Conservation (phyloP, 495 filamentous ascomycete species). For the Pseudevernia furfuracea region DNA sequence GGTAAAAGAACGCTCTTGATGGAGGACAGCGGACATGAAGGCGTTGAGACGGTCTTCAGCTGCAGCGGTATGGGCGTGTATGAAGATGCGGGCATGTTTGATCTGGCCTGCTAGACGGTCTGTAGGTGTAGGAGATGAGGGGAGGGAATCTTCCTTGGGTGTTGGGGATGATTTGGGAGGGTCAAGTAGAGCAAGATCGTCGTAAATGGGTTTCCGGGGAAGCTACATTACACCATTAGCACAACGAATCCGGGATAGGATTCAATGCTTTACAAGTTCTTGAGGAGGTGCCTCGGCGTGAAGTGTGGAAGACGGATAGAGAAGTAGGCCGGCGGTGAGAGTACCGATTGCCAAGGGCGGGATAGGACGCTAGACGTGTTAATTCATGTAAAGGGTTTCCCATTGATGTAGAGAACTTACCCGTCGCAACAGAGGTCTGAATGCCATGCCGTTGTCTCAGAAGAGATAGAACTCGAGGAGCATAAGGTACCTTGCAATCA, state of each 20-base stretch:
- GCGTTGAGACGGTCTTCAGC: slow-evolving; percentile 72
- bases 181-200: slow-evolving; percentile 47
- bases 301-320: slow-evolving; percentile 47
- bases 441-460: slow-evolving; percentile 35
- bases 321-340: slow-evolving; percentile 45
- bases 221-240: slow-evolving; percentile 29
- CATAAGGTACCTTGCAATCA: neutral
- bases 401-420: slow-evolving; percentile 28
- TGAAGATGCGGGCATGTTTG: slow-evolving; percentile 66
- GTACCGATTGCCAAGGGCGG: slow-evolving; percentile 48
- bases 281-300: slow-evolving; percentile 50
- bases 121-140: slow-evolving; percentile 65
- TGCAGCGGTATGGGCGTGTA: slow-evolving; percentile 61
- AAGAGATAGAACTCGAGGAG: too few relatives aligned
- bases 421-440: slow-evolving; percentile 39
- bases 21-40: slow-evolving; percentile 63
- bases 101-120: slow-evolving; percentile 85
- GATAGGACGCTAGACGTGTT: slow-evolving; percentile 44
- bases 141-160: slow-evolving; percentile 29
- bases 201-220: slow-evolving; percentile 81
- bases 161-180: slow-evolving; percentile 34
- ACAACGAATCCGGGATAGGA: neutral
- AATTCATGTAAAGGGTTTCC: slow-evolving; percentile 10
- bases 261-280: slow-evolving; percentile 25
- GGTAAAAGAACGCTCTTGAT: slow-evolving; percentile 68